Conservation (phyloP, 805 yeast genomes). For the Kazachstania kunashirensis region DNA sequence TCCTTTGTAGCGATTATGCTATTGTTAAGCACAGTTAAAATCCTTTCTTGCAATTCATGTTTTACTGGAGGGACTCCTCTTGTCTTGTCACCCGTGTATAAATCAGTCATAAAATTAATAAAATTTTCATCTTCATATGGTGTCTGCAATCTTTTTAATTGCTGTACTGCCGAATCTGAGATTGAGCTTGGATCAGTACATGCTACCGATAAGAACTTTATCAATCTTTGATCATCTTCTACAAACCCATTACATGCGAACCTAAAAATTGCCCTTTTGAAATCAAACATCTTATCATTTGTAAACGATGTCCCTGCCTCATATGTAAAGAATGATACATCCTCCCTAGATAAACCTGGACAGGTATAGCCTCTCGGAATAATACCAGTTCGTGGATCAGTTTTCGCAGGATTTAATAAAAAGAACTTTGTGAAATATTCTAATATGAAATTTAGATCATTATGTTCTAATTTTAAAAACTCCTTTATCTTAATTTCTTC, state of each 20-base stretch:
- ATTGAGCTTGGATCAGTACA: constrained; percentile 48
- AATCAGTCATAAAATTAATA: constrained; percentile 35
- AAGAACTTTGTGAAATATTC: constrained; percentile 46
- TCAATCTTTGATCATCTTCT: constrained; percentile 31
- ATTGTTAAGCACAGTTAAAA: constrained; percentile 40
- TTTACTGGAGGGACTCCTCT: constrained; percentile 43
- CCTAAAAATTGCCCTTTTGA: constrained; percentile 33
- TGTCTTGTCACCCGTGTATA: constrained; percentile 43
- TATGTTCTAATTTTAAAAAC: constrained; percentile 30
- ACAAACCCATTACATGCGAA: constrained; percentile 31
- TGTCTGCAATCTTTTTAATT: constrained; percentile 39
- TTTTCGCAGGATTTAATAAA: constrained; percentile 41
- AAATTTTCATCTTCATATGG: constrained; percentile 43
- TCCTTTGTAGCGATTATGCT: constrained; percentile 44
- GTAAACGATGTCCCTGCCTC: constrained; percentile 58
- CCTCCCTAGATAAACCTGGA: constrained; percentile 56
- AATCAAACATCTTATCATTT: constrained; percentile 35
- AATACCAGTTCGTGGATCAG: constrained; percentile 25
- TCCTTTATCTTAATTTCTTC: constrained; percentile 33
- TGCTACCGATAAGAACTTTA: constrained; percentile 51
- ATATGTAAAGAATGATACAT: constrained; percentile 53
- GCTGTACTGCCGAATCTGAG: constrained; percentile 44
- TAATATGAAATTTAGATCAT: constrained; percentile 39
- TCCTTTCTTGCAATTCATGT: constrained; percentile 44
- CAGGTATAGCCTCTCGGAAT: constrained; percentile 39